A percentile compares a stretch with the other conserved stretches of the same genome.
phyloP scores from a whole-genome alignment of 768 basidiomycete species.

The Suillus discolor region DNA sequence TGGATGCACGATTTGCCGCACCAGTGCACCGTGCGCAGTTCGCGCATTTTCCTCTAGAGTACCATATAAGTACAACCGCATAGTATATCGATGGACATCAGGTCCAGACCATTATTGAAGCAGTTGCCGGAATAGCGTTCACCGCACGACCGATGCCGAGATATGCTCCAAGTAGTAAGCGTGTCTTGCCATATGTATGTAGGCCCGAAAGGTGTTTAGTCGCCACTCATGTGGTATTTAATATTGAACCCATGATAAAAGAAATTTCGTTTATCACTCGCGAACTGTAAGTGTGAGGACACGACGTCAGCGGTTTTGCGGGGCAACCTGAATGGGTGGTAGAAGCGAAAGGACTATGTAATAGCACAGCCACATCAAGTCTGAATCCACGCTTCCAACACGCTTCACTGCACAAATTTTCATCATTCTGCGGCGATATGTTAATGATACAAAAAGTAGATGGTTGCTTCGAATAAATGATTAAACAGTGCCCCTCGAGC shows the following conservation, averaged over 20 bases:
- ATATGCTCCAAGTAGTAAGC: background rate
- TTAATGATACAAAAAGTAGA: background rate
- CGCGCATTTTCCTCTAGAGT: background rate
- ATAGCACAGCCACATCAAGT: background rate
- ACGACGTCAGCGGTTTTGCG: background rate
- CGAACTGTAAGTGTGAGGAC: background rate
- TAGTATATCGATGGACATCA: background rate
- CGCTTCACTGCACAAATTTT: background rate
- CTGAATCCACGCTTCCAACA: background rate
- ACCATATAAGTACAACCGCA: background rate
- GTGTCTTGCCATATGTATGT: background rate
- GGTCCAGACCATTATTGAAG: background rate
- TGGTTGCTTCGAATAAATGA: slow-evolving; percentile 20
- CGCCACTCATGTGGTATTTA: background rate
- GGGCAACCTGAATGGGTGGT: too few relatives aligned
- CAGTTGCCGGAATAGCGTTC: background rate
- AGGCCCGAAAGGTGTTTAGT: background rate
- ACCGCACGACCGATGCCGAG: background rate
- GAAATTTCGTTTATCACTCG: too few relatives aligned
- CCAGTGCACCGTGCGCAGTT: background rate
- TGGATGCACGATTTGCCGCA: background rate
- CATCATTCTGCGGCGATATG: background rate
- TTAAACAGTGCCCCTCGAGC: slow-evolving; percentile 11
- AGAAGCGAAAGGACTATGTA: background rate
- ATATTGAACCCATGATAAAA: background rate